Evolutionary conservation across 495 filamentous ascomycete species (phyloP).

Genomic region (Cercophora newfieldiana): DNA sequence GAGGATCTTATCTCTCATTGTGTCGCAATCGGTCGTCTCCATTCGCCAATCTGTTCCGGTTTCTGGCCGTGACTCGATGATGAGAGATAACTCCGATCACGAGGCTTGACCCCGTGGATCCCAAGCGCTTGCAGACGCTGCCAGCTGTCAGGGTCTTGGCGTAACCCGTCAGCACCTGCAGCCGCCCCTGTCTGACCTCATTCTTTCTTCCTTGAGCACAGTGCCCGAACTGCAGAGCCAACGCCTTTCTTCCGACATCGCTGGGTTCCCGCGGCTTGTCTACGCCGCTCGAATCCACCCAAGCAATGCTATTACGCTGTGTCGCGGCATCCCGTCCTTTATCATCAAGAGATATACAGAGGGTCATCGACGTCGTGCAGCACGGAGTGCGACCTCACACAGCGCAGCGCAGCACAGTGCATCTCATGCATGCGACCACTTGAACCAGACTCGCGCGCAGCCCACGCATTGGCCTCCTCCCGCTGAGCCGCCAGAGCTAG

Average conservation of each 20-base stretch:
- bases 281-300: background rate
- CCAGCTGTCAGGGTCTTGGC: conserved; percentile 7
- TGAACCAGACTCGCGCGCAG: conserved; percentile 6
- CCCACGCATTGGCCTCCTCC: conserved; percentile 23
- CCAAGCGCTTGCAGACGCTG: background rate
- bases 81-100: conserved; percentile 34
- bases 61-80: conserved; percentile 27
- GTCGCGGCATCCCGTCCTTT: background rate
- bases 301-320: background rate
- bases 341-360: background rate
- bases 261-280: conserved; percentile 6
- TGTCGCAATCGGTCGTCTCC: conserved; percentile 3
- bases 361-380: background rate
- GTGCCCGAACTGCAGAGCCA: background rate
- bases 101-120: conserved; percentile 16
- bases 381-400: background rate
- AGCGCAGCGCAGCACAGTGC: conserved; percentile 14
- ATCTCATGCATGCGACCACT: conserved; percentile 13
- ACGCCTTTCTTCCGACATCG: conserved; percentile 28
- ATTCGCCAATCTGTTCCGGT: conserved; percentile 18
- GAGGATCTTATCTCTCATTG: background rate
- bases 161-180: background rate
- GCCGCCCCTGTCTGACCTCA: conserved; percentile 11
- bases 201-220: background rate
- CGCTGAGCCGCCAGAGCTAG: conserved; percentile 21